Percentiles rank a stretch among this genome's conserved stretches.
Evolutionary conservation across 2,329 filamentous ascomycete genomes (phyloP).

Genomic region (Curvularia spicifera): DNA sequence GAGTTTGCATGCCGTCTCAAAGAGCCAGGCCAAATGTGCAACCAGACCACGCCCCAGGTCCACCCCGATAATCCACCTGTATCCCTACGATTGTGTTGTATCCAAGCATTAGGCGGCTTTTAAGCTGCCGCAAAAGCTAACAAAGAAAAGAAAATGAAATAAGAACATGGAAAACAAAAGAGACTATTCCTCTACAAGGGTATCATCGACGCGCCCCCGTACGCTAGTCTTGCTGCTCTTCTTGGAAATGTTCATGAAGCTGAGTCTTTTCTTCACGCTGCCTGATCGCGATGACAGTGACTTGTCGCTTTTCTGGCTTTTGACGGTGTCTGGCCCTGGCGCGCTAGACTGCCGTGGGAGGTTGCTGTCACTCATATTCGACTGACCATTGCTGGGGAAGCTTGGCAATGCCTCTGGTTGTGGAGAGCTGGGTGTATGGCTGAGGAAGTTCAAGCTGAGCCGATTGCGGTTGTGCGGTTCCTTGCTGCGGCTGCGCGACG

Average conservation of each 20-base stretch:
- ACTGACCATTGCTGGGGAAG: conserved; percentile 24
- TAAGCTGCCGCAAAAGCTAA: conserved; percentile 13
- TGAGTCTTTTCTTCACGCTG: conserved; percentile 78
- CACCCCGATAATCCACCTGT: conserved; percentile 2
- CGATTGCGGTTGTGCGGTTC: conserved; percentile 36
- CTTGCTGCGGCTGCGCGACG: conserved; percentile 44
- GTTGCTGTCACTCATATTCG: conserved; percentile 30
- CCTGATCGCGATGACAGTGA: conserved; percentile 54
- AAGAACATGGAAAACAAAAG: conserved; percentile 7
- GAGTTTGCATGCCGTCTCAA: conserved; percentile 6
- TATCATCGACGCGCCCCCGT: conserved; percentile 35
- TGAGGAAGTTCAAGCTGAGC: conserved; percentile 40
- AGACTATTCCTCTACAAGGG: conserved; percentile 43
- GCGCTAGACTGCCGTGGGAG: conserved; percentile 22
- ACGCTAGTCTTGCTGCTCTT: conserved; percentile 66
- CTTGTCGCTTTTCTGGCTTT: conserved; percentile 51
- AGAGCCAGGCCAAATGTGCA: conserved; percentile 11
- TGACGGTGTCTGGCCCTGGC: conserved; percentile 38
- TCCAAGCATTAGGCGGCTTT: conserved; percentile 21
- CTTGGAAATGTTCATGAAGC: conserved; percentile 75
- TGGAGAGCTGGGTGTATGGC: conserved; percentile 33
- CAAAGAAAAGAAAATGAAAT: conserved; percentile 1
- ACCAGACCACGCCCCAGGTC: conserved; percentile 4
- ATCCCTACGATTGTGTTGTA: conserved; percentile 11
- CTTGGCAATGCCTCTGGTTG: conserved; percentile 39